Conservation (phyloP, 1,284 basidiomycete species). For the Bothia castanella region DNA sequence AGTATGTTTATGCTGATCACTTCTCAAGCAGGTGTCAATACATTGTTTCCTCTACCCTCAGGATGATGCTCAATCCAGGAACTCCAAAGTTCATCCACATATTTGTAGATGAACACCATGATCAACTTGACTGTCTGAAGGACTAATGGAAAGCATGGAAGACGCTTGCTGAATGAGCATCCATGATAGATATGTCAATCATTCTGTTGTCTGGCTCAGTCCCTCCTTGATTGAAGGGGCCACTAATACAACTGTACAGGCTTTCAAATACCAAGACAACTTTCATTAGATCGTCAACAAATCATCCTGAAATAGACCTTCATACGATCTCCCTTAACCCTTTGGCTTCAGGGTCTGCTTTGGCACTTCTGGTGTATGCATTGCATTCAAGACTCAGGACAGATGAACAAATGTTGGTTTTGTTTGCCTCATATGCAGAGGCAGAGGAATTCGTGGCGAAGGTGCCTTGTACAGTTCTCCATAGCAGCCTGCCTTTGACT, state of each 20-base stretch:
- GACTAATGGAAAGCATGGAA: neutral
- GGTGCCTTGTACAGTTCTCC: neutral
- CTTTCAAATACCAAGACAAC: neutral
- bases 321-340: neutral
- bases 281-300: neutral
- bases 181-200: neutral
- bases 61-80: neutral
- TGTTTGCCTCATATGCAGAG: too few relatives aligned
- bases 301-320: neutral
- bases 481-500: neutral
- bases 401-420: neutral
- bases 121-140: neutral
- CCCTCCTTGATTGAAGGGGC: neutral
- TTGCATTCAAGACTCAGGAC: neutral
- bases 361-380: neutral
- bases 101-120: slow-evolving; percentile 8
- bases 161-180: too few relatives aligned
- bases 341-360: neutral
- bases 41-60: too few relatives aligned
- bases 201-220: neutral
- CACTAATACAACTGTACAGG: neutral
- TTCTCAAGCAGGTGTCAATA: too few relatives aligned
- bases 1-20: too few relatives aligned
- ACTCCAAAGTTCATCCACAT: neutral
- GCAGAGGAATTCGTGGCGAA: neutral